Conservation (phyloP, 495 filamentous ascomycete genomes). For the Alectoria sarmentosa region DNA sequence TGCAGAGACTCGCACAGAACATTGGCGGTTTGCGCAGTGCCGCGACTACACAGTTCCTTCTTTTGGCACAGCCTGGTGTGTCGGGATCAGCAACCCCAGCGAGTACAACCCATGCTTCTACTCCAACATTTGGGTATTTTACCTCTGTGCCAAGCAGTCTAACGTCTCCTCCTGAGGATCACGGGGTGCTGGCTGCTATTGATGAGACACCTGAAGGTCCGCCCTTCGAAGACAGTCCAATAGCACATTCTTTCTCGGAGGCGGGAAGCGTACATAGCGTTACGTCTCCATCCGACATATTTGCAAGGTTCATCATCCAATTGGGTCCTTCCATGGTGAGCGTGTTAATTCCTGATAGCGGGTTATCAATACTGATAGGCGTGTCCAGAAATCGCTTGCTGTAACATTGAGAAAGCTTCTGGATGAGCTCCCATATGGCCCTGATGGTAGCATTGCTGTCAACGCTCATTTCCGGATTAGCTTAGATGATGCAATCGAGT, state of each 20-base stretch:
- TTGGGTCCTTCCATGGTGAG: slow-evolving; percentile 84
- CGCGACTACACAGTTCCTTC: slow-evolving; percentile 77
- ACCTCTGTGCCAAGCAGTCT: slow-evolving; percentile 25
- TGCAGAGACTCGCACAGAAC: slow-evolving; percentile 82
- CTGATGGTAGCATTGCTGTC: slow-evolving; percentile 57
- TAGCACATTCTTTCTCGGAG: slow-evolving; percentile 31
- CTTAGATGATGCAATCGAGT: slow-evolving; percentile 65
- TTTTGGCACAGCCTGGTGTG: slow-evolving; percentile 55
- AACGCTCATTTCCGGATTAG: slow-evolving; percentile 73
- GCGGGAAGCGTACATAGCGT: slow-evolving; percentile 23
- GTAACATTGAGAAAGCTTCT: slow-evolving; percentile 85
- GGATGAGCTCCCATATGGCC: slow-evolving; percentile 74
- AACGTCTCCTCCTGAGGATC: slow-evolving; percentile 37
- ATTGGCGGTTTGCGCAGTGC: slow-evolving; percentile 88
- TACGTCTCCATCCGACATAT: slow-evolving; percentile 66
- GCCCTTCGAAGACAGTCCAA: slow-evolving; percentile 24
- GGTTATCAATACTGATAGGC: slow-evolving; percentile 23
- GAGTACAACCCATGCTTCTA: slow-evolving; percentile 31
- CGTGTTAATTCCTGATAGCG: not conserved
- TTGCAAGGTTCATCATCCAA: slow-evolving; percentile 76
- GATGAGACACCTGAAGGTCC: slow-evolving; percentile 61
- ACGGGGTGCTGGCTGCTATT: slow-evolving; percentile 50
- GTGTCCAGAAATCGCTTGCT: slow-evolving; percentile 67
- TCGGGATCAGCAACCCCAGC: slow-evolving; percentile 30
- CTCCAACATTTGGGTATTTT: slow-evolving; percentile 11